phyloP scores from a whole-genome alignment of 257 asterid genomes.

The Nicotiana undulata region DNA sequence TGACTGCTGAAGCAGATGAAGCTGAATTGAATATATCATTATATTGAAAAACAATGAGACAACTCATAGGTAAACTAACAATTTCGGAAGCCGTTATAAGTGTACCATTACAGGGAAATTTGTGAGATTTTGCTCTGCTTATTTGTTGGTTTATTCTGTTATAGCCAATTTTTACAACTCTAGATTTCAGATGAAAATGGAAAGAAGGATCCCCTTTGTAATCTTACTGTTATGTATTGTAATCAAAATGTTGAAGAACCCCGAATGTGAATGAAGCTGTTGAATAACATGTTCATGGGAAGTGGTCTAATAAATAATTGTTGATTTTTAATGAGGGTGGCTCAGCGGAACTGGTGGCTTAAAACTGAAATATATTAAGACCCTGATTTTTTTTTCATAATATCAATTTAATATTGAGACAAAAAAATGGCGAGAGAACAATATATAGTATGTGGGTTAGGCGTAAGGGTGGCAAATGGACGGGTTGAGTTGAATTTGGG shows the following conservation, averaged over 20 bases:
- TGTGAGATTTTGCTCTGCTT: not conserved
- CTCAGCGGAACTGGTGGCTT: too few relatives aligned
- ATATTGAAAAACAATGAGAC: not conserved
- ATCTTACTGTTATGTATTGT: not conserved
- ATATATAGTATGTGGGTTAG: too few relatives aligned
- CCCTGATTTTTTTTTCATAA: too few relatives aligned
- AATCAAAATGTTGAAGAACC: not conserved
- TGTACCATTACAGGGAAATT: not conserved
- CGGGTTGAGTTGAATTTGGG: too few relatives aligned
- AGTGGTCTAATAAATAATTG: too few relatives aligned
- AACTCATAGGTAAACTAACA: not conserved
- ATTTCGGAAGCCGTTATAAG: not conserved
- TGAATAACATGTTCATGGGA: too few relatives aligned
- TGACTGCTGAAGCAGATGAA: slow-evolving; percentile 18
- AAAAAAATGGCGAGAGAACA: too few relatives aligned
- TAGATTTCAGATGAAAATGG: not conserved
- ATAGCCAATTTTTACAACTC: not conserved
- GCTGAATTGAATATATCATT: not conserved
- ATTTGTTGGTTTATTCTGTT: not conserved
- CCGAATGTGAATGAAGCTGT: too few relatives aligned
- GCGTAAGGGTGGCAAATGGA: too few relatives aligned
- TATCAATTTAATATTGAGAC: too few relatives aligned
- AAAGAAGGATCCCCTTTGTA: not conserved
- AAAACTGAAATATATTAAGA: too few relatives aligned
- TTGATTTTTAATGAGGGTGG: too few relatives aligned